Evolutionary conservation across 108 stramenopile genomes (phyloP).

Genomic region (Ochromonas danica): DNA sequence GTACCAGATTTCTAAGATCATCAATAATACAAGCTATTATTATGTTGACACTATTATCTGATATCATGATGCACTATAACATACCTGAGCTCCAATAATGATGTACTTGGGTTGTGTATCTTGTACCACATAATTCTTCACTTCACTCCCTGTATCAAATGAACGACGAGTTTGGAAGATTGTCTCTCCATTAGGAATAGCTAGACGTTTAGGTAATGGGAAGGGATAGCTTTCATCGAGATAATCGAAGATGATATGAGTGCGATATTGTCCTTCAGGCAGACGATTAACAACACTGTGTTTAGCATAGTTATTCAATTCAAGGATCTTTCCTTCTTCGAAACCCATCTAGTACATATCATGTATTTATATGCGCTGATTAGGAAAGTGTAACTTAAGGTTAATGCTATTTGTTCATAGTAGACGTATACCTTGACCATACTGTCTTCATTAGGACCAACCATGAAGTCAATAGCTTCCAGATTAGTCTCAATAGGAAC

Average conservation of each 20-base stretch:
- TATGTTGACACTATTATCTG: neutral
- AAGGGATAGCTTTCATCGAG: constrained; percentile 62
- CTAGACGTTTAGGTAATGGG: constrained; percentile 48
- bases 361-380: no score
- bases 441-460: constrained; percentile 65
- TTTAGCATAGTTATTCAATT: constrained; percentile 96
- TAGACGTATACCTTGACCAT: constrained; percentile 66
- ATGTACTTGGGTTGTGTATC: constrained; percentile 49
- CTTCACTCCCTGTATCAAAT: constrained; percentile 61
- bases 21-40: neutral
- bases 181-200: constrained; percentile 69
- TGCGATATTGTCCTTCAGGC: constrained; percentile 62
- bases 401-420: no score
- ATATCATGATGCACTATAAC: neutral
- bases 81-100: constrained; percentile 75
- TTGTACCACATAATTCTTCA: neutral
- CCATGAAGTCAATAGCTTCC: constrained; percentile 73
- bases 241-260: constrained; percentile 94
- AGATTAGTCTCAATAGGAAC: constrained; percentile 76
- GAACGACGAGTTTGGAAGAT: constrained; percentile 84
- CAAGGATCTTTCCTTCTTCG: constrained; percentile 81
- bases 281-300: constrained; percentile 80
- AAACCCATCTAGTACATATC: no score
- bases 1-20: constrained; percentile 81
- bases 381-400: no score